Evolutionary conservation across 352 stramenopile genomes (phyloP).

Genomic region (Pythium scleroteichum): DNA sequence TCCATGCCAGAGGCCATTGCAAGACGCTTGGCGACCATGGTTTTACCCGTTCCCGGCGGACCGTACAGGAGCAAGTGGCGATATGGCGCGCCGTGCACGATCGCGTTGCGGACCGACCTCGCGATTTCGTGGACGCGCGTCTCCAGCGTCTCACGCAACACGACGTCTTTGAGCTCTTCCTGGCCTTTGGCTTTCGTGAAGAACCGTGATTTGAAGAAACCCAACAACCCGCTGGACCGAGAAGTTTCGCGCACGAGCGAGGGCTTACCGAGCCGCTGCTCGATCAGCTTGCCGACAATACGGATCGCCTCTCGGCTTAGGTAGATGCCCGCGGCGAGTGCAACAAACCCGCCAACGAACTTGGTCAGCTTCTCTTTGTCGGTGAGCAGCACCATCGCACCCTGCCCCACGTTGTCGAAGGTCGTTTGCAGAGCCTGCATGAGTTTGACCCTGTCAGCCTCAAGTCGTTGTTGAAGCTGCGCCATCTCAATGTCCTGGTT

Average conservation of each 20-base stretch:
- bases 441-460: conserved; percentile 65
- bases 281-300: conserved; percentile 56
- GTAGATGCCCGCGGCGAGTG: conserved; percentile 58
- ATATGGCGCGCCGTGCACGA: conserved; percentile 68
- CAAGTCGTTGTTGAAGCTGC: conserved; percentile 55
- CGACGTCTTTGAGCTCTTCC: conserved; percentile 60
- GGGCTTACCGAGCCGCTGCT: conserved; percentile 68
- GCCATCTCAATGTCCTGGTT: conserved; percentile 79
- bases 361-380: conserved; percentile 64
- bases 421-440: conserved; percentile 64
- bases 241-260: conserved; percentile 75
- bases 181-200: conserved; percentile 31
- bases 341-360: conserved; percentile 60
- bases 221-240: conserved; percentile 44
- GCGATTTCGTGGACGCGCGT: conserved; percentile 67
- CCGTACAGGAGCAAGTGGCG: conserved; percentile 86
- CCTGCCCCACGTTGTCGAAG: conserved; percentile 72
- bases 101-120: conserved; percentile 58
- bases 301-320: conserved; percentile 62
- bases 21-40: conserved; percentile 84
- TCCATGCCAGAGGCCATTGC: conserved; percentile 68
- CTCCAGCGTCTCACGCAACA: conserved; percentile 51
- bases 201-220: conserved; percentile 39
- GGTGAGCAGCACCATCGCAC: conserved; percentile 46
- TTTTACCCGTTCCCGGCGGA: conserved; percentile 84